phyloP scores from a whole-genome alignment of 768 basidiomycete genomes.

The Lentinula aciculospora region DNA sequence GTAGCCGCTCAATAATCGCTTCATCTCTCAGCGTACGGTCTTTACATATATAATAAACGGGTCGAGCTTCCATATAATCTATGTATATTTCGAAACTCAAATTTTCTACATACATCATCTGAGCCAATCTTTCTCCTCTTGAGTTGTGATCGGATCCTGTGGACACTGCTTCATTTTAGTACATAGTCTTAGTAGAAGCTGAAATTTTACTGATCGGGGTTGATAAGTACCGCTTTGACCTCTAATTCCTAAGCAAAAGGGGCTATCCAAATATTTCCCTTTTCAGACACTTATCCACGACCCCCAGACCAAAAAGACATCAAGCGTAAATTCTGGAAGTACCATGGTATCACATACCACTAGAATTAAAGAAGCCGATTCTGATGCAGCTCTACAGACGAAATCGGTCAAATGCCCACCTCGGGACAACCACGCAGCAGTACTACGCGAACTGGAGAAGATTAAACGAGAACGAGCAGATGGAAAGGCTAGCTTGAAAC shows the following conservation, averaged over 20 bases:
- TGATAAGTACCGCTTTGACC: background rate
- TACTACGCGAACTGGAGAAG: slow-evolving; percentile 95
- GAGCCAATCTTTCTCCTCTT: too few relatives aligned
- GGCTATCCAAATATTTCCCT: background rate
- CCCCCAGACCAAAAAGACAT: slow-evolving; percentile 97
- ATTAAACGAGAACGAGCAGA: slow-evolving; percentile 95
- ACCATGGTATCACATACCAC: slow-evolving; percentile 5
- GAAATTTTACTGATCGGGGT: background rate
- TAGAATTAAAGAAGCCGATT: background rate
- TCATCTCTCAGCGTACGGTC: too few relatives aligned
- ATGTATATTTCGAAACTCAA: too few relatives aligned
- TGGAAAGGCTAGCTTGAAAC: slow-evolving; percentile 81
- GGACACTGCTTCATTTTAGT: too few relatives aligned
- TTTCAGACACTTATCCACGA: slow-evolving; percentile 47
- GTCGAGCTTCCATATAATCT: too few relatives aligned
- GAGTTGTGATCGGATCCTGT: too few relatives aligned
- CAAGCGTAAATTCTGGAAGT: slow-evolving; percentile 93
- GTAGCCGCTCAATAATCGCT: too few relatives aligned
- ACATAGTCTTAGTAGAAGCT: background rate
- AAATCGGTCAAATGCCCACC: slow-evolving; percentile 86
- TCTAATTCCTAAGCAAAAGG: background rate
- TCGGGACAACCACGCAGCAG: slow-evolving; percentile 48
- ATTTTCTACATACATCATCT: too few relatives aligned
- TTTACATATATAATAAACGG: too few relatives aligned
- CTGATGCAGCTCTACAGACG: slow-evolving; percentile 34